phyloP scores from a whole-genome alignment of 495 filamentous ascomycete species.

The Lepraria neglecta region DNA sequence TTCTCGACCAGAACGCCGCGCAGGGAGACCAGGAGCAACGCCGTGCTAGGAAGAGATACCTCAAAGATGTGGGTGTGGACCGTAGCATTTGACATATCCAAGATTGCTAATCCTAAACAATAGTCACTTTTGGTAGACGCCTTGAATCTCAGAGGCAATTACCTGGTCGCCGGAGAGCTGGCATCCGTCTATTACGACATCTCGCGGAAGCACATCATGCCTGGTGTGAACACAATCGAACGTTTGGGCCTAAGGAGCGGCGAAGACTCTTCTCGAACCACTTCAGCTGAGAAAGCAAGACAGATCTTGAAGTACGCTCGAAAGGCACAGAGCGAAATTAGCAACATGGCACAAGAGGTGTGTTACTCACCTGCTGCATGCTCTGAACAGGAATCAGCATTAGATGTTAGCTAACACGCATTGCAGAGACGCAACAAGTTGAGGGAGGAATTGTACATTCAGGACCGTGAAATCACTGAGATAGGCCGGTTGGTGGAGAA shows the following conservation, averaged over 20 bases:
- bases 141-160: neutral
- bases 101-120: neutral
- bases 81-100: neutral
- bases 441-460: slow-evolving; percentile 4
- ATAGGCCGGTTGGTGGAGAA: neutral
- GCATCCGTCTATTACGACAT: slow-evolving; percentile 1
- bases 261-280: neutral
- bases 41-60: neutral
- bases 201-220: slow-evolving; percentile 11
- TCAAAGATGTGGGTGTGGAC: slow-evolving; percentile 1
- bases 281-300: neutral
- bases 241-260: neutral
- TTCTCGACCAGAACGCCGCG: neutral
- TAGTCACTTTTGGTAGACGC: slow-evolving; percentile 1
- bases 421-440: slow-evolving; percentile 1
- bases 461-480: neutral
- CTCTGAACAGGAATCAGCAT: neutral
- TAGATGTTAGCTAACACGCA: neutral
- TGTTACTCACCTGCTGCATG: neutral
- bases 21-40: slow-evolving; percentile 9
- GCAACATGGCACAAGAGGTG: neutral
- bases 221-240: slow-evolving; percentile 2
- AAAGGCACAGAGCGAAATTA: slow-evolving; percentile 4
- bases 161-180: slow-evolving; percentile 8
- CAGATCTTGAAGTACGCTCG: neutral